A percentile compares a stretch with the other conserved stretches of the same genome.
phyloP scores from a whole-genome alignment of 495 filamentous ascomycete genomes.

The Filosporella fistucella region DNA sequence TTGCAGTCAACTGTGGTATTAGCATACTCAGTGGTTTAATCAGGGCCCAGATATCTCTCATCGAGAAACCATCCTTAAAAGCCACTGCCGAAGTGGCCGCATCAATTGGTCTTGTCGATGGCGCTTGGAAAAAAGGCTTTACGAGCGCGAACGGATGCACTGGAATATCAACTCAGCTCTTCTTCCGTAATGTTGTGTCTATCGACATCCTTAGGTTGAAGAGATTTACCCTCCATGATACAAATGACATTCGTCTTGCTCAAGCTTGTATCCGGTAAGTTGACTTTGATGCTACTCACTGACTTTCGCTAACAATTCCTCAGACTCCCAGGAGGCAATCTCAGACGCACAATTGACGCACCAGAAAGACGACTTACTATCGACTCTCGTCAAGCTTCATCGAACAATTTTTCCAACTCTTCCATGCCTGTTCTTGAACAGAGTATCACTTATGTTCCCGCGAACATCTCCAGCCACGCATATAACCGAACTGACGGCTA shows the following conservation, averaged over 20 bases:
- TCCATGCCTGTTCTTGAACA: no score
- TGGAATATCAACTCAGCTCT: constrained; percentile 18
- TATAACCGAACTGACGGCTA: constrained; percentile 14
- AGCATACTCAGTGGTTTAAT: constrained; percentile 11
- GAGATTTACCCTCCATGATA: constrained; percentile 12
- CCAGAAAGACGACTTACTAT: no score
- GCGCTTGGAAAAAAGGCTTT: constrained; percentile 3
- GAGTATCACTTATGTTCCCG: background rate
- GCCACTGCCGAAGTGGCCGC: constrained; percentile 10
- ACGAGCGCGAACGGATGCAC: constrained; percentile 22
- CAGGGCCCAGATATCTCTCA: constrained; percentile 41
- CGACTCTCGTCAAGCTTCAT: no score
- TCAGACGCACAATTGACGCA: no score
- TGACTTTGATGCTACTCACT: no score
- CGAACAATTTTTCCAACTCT: no score
- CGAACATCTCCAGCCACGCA: background rate
- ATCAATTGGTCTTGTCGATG: background rate
- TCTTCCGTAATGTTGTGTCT: constrained; percentile 11
- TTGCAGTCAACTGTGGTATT: constrained; percentile 15
- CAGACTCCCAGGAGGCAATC: no score
- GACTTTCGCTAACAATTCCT: no score
- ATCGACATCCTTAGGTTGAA: constrained; percentile 11
- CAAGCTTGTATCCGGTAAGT: constrained; percentile 16
- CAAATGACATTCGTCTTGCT: constrained; percentile 9
- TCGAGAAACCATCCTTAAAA: constrained; percentile 29